Evolutionary conservation across 2,329 filamentous ascomycete species (phyloP).

Genomic region (Neoarthrinium moseri): DNA sequence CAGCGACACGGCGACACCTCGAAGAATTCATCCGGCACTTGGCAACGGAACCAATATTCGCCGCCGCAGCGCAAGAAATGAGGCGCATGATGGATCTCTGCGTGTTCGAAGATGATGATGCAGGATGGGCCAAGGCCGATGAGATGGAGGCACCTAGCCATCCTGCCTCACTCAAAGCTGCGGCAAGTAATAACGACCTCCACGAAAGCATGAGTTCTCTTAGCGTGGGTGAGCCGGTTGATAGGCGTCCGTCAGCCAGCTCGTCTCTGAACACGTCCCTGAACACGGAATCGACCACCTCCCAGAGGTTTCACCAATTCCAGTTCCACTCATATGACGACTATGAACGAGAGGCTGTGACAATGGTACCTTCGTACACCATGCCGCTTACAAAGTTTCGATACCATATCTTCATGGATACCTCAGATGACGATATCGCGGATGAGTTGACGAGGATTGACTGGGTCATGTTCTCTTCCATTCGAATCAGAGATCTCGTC

Average conservation of each 20-base stretch:
- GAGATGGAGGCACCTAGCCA: conserved; percentile 35
- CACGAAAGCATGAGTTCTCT: conserved; percentile 47
- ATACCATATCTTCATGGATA: conserved; percentile 88
- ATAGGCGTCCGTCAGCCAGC: conserved; percentile 43
- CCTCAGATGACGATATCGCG: conserved; percentile 80
- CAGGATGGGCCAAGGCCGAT: conserved; percentile 86
- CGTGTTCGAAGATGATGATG: conserved; percentile 84
- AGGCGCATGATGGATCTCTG: conserved; percentile 69
- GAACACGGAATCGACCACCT: conserved; percentile 34
- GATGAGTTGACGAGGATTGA: conserved; percentile 93
- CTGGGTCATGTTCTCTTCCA: conserved; percentile 97
- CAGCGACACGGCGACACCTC: conserved; percentile 68
- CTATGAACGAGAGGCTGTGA: conserved; percentile 75
- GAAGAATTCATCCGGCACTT: conserved; percentile 74
- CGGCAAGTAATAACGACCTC: conserved; percentile 30
- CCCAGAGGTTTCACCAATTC: conserved; percentile 41
- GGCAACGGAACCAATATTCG: conserved; percentile 77
- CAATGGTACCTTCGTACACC: conserved; percentile 67
- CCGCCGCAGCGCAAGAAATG: conserved; percentile 83
- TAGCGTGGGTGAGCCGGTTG: conserved; percentile 43
- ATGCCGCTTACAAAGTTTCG: conserved; percentile 78
- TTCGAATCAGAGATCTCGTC: conserved; percentile 88
- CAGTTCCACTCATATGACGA: conserved; percentile 70
- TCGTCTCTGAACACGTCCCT: conserved; percentile 42
- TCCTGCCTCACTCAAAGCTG: conserved; percentile 17